Evolutionary conservation across 2,329 filamentous ascomycete genomes (phyloP).

Genomic region (Diaporthe humulicola): DNA sequence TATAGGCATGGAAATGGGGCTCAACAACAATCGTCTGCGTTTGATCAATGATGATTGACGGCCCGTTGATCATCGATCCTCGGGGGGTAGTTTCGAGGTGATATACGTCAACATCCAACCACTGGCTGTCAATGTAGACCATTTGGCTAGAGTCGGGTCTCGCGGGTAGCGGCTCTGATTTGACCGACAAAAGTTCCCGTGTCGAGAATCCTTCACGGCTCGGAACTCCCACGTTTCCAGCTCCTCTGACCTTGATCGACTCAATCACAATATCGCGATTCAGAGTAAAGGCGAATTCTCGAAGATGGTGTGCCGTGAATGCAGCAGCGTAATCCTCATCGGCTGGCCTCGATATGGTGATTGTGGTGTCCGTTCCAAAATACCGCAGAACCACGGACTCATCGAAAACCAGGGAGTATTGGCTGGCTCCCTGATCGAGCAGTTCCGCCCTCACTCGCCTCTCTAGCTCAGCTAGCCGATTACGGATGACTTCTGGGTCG

Average conservation of each 20-base stretch:
- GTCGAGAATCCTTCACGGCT: not conserved
- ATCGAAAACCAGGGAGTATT: conserved; percentile 49
- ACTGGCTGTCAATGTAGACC: conserved; percentile 39
- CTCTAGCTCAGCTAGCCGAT: conserved; percentile 7
- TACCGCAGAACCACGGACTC: conserved; percentile 60
- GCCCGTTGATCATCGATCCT: conserved; percentile 71
- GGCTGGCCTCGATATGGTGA: conserved; percentile 53
- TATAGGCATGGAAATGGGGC: conserved; percentile 66
- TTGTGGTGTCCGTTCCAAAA: conserved; percentile 55
- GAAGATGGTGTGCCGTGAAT: conserved; percentile 53
- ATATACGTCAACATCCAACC: conserved; percentile 68
- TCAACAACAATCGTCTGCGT: conserved; percentile 81
- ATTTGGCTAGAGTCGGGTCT: not conserved
- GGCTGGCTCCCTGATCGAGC: conserved; percentile 40
- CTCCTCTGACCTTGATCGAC: conserved; percentile 57
- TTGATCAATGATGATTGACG: conserved; percentile 76
- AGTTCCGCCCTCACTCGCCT: conserved; percentile 48
- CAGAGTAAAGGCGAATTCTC: conserved; percentile 57
- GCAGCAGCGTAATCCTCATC: conserved; percentile 50
- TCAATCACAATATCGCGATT: conserved; percentile 56
- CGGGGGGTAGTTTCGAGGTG: conserved; percentile 69
- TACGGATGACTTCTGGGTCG: conserved; percentile 40
- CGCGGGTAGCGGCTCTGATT: conserved; percentile 24
- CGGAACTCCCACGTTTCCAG: conserved; percentile 35
- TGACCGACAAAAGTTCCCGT: conserved; percentile 42